Evolutionary conservation across 805 yeast genomes (phyloP).

Genomic region (Yarrowia sp.): DNA sequence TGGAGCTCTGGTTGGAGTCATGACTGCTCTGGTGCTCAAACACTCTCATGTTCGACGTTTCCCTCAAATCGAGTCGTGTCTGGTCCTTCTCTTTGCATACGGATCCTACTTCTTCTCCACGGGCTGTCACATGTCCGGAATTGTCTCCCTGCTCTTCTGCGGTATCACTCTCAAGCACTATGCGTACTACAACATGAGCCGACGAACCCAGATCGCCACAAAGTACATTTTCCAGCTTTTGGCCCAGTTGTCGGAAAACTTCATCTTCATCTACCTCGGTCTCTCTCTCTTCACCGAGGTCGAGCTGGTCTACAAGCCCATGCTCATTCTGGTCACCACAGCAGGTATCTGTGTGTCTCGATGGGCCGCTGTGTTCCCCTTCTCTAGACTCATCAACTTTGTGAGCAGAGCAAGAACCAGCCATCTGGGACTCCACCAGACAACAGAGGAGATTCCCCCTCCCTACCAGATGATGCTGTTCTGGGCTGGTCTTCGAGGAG

Average conservation of each 20-base stretch:
- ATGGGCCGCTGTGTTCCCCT: slow-evolving; percentile 97
- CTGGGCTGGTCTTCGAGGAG: slow-evolving; percentile 99
- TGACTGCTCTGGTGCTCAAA: slow-evolving; percentile 87
- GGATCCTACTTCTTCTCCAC: slow-evolving; percentile 97
- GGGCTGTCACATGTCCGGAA: slow-evolving; percentile 99
- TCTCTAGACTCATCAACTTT: slow-evolving; percentile 84
- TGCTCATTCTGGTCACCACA: slow-evolving; percentile 87
- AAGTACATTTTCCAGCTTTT: slow-evolving; percentile 92
- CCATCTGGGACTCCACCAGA: slow-evolving; percentile 42
- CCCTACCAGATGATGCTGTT: slow-evolving; percentile 98
- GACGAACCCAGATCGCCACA: slow-evolving; percentile 95
- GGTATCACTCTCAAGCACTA: slow-evolving; percentile 97
- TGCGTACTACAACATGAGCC: slow-evolving; percentile 96
- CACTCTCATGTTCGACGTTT: slow-evolving; percentile 92
- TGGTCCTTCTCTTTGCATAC: slow-evolving; percentile 88
- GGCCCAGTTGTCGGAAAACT: slow-evolving; percentile 95
- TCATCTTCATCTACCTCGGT: slow-evolving; percentile 94
- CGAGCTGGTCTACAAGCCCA: slow-evolving; percentile 91
- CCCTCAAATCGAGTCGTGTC: slow-evolving; percentile 96
- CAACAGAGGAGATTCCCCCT: slow-evolving; percentile 90
- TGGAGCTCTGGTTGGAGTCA: slow-evolving; percentile 85
- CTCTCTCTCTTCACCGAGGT: slow-evolving; percentile 95
- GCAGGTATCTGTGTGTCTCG: slow-evolving; percentile 91
- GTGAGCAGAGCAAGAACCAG: slow-evolving; percentile 61
- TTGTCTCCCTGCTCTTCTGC: slow-evolving; percentile 90